Percentiles rank a stretch among this genome's conserved stretches.
phyloP scores from a whole-genome alignment of 129 eudicot species.

The Flaveria robusta region DNA sequence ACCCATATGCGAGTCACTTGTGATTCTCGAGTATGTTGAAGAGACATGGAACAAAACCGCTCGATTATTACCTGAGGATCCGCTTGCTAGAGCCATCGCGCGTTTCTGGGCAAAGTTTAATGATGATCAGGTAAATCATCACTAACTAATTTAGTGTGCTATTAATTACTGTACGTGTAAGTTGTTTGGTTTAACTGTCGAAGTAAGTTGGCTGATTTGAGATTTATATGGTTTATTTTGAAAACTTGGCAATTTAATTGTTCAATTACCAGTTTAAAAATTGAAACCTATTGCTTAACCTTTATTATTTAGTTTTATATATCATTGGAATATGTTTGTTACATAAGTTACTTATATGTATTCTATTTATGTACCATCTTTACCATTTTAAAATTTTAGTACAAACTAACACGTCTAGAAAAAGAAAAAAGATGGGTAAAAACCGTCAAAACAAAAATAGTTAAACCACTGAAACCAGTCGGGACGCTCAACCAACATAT shows the following conservation, averaged over 20 bases:
- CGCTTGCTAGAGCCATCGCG: slow-evolving; percentile 54
- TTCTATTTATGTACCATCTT: no score
- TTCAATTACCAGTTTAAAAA: neutral
- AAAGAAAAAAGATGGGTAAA: no score
- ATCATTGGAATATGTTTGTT: neutral
- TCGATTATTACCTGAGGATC: slow-evolving; percentile 55
- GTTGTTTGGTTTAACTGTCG: neutral
- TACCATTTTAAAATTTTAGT: neutral
- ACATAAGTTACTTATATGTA: no score
- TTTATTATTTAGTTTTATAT: neutral
- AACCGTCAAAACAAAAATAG: neutral
- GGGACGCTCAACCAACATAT: no score
- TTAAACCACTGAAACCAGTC: no score
- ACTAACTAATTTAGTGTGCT: neutral
- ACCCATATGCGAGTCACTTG: slow-evolving; percentile 49
- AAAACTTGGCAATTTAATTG: neutral
- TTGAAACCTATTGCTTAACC: neutral
- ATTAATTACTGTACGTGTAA: neutral
- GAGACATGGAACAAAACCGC: slow-evolving; percentile 44
- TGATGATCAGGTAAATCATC: slow-evolving; percentile 52
- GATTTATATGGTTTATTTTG: neutral
- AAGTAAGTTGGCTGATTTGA: neutral
- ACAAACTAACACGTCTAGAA: neutral
- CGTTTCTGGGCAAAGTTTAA: slow-evolving; percentile 67
- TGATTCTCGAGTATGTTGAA: slow-evolving; percentile 29